These are phyloP conservation scores for Truncatella angustata DNA, from an alignment of 2,329 filamentous ascomycete species.

Conservation along the genomic window DNA sequence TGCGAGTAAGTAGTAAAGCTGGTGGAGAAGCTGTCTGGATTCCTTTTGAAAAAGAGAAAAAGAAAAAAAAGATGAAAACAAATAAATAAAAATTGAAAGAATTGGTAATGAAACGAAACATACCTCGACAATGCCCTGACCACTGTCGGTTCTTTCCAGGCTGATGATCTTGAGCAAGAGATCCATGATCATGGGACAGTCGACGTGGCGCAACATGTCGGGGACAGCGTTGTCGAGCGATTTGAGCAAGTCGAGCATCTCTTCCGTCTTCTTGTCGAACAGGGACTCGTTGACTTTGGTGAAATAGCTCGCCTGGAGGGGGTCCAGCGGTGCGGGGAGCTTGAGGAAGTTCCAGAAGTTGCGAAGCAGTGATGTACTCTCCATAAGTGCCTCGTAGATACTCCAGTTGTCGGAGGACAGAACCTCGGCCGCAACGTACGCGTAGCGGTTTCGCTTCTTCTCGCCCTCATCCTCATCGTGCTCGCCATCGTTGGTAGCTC, in stretches of 20 bases:
- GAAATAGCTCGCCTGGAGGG: slow-evolving; percentile 94
- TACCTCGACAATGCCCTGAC: slow-evolving; percentile 91
- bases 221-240: slow-evolving; percentile 77
- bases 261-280: slow-evolving; percentile 95
- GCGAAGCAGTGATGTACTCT: slow-evolving; percentile 73
- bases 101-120: slow-evolving; percentile 27
- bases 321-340: slow-evolving; percentile 80
- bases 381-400: slow-evolving; percentile 88
- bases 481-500: slow-evolving; percentile 43
- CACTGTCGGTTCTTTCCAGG: slow-evolving; percentile 86
- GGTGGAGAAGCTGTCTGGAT: too few relatives aligned
- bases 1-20: too few relatives aligned
- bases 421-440: slow-evolving; percentile 89
- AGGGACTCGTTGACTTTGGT: slow-evolving; percentile 98
- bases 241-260: slow-evolving; percentile 91
- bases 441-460: slow-evolving; percentile 89
- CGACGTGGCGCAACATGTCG: slow-evolving; percentile 87
- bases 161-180: slow-evolving; percentile 95
- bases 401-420: slow-evolving; percentile 96
- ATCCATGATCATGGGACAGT: slow-evolving; percentile 98
- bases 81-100: too few relatives aligned
- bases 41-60: too few relatives aligned
- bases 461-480: slow-evolving; percentile 73
- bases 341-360: slow-evolving; percentile 91
- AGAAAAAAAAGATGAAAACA: too few relatives aligned